Evolutionary conservation across 352 stramenopile genomes (phyloP).

Genomic region (Pythium monospermum): DNA sequence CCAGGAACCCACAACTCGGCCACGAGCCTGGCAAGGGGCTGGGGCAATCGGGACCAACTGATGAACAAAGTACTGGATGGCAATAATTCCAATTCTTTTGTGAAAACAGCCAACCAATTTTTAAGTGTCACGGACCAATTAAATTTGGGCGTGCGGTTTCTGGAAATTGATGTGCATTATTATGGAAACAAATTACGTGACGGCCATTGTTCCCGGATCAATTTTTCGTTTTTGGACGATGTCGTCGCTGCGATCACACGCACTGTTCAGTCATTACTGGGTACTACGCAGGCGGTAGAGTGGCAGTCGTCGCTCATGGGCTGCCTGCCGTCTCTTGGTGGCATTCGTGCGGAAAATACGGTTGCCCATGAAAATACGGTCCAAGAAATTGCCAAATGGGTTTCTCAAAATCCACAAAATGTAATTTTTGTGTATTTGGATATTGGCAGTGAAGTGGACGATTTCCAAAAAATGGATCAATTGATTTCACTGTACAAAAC

Average conservation of each 20-base stretch:
- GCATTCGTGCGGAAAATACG: slow-evolving; percentile 46
- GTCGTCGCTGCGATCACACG: slow-evolving; percentile 34
- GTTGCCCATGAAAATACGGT: slow-evolving; percentile 26
- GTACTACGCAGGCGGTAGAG: slow-evolving; percentile 34
- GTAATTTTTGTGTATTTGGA: slow-evolving; percentile 51
- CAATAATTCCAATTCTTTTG: slow-evolving; percentile 38
- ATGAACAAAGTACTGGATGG: slow-evolving; percentile 43
- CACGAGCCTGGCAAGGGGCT: slow-evolving; percentile 50
- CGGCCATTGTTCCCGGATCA: slow-evolving; percentile 58
- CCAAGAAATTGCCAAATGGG: slow-evolving; percentile 41
- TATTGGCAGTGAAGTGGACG: slow-evolving; percentile 33
- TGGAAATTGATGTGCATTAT: slow-evolving; percentile 67
- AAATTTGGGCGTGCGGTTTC: slow-evolving; percentile 43
- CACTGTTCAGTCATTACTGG: slow-evolving; percentile 30
- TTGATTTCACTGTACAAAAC: slow-evolving; percentile 36
- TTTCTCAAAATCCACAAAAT: slow-evolving; percentile 37
- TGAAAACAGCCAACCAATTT: slow-evolving; percentile 70
- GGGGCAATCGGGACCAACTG: slow-evolving; percentile 53
- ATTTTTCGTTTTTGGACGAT: slow-evolving; percentile 33
- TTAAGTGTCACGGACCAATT: slow-evolving; percentile 55
- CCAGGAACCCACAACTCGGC: slow-evolving; percentile 55
- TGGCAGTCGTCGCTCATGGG: slow-evolving; percentile 48
- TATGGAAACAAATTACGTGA: slow-evolving; percentile 52
- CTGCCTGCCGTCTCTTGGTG: slow-evolving; percentile 55
- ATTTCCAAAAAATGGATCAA: slow-evolving; percentile 21